Percentiles rank a stretch among this genome's conserved stretches.
Conservation (phyloP, 1,139 yeast genomes). For the Scheffersomyces segobiensis region DNA sequence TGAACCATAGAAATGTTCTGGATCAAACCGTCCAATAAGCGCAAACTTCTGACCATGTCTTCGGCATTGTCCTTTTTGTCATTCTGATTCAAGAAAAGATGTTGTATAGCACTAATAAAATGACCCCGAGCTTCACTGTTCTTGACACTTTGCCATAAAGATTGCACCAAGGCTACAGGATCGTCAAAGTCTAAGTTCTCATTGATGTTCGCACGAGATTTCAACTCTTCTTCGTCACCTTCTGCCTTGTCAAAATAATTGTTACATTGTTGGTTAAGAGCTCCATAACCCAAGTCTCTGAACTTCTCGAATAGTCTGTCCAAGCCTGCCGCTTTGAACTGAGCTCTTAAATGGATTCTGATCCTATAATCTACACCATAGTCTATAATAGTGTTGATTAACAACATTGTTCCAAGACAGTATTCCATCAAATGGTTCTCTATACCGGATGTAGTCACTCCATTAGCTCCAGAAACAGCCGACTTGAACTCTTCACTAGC, state of each 20-base stretch:
- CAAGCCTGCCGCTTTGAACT: conserved; percentile 76
- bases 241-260: conserved; percentile 67
- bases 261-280: conserved; percentile 64
- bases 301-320: conserved; percentile 62
- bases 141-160: conserved; percentile 70
- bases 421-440: conserved; percentile 81
- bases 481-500: conserved; percentile 84
- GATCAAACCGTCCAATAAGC: conserved; percentile 79
- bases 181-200: conserved; percentile 66
- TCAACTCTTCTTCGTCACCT: conserved; percentile 67
- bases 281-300: conserved; percentile 61
- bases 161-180: conserved; percentile 69
- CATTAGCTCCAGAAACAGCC: conserved; percentile 47
- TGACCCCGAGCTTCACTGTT: conserved; percentile 74
- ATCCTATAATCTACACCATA: conserved; percentile 65
- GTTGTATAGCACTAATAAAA: conserved; percentile 79
- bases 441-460: conserved; percentile 21
- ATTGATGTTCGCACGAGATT: conserved; percentile 60
- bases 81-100: conserved; percentile 70
- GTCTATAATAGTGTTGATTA: conserved; percentile 71
- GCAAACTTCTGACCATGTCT: conserved; percentile 64
- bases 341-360: conserved; percentile 75
- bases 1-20: conserved; percentile 75
- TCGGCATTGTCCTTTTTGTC: conserved; percentile 52
- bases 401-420: conserved; percentile 72